A percentile compares a stretch with the other conserved stretches of the same genome.
Conservation (phyloP, 2,329 filamentous ascomycete species). For the Clonostachys rosea region DNA sequence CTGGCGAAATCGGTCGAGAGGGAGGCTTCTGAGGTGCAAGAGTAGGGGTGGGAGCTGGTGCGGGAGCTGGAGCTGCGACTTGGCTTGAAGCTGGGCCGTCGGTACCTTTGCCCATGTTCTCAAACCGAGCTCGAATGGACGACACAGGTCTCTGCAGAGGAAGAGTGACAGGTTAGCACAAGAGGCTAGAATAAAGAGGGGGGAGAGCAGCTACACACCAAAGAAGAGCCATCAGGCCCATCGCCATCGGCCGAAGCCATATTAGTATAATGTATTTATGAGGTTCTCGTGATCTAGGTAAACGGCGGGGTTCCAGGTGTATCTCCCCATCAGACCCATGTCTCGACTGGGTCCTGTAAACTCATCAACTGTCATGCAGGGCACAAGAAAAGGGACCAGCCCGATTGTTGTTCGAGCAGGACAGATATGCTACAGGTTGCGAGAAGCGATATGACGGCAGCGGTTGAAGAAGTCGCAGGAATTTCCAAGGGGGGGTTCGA, state of each 20-base stretch:
- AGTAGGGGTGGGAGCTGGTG: constrained; percentile 11
- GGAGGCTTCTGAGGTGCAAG: constrained; percentile 11
- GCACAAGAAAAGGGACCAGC: too few species aligned
- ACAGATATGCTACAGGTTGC: too few species aligned
- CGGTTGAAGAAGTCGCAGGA: too few species aligned
- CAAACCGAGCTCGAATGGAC: constrained; percentile 75
- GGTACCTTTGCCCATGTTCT: constrained; percentile 52
- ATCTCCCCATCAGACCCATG: constrained; percentile 1
- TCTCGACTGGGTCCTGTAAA: background rate
- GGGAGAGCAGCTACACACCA: constrained; percentile 47
- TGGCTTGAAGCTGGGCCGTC: background rate
- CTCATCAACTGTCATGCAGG: too few species aligned
- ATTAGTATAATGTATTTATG: constrained; percentile 2
- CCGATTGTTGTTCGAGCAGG: too few species aligned
- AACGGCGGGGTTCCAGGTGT: constrained; percentile 3
- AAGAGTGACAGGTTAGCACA: background rate
- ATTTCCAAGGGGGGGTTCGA: too few species aligned
- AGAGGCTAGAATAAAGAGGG: background rate
- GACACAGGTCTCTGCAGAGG: constrained; percentile 70
- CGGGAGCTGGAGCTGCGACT: constrained; percentile 1
- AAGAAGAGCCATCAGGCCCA: constrained; percentile 71
- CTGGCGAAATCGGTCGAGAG: constrained; percentile 27
- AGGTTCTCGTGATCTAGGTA: background rate
- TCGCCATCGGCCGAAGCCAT: constrained; percentile 31
- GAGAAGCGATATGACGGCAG: too few species aligned